Conservation (phyloP, 129 eudicot species). For the Chrysanthemum seticuspe region DNA sequence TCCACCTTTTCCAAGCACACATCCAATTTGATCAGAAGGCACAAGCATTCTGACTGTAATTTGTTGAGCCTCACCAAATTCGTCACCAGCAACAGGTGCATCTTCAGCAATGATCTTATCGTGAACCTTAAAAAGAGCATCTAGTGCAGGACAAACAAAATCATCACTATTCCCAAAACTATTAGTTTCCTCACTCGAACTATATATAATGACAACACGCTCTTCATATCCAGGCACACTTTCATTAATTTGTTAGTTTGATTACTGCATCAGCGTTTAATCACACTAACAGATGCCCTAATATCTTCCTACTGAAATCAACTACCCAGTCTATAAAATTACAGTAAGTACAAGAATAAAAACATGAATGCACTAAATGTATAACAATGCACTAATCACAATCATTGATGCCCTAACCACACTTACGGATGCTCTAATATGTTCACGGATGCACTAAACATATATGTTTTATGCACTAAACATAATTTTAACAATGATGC, state of each 20-base stretch:
- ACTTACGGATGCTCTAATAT: too few relatives aligned
- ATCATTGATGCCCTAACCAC: too few relatives aligned
- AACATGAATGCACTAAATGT: too few relatives aligned
- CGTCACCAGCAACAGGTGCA: slow-evolving; percentile 47
- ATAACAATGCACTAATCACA: too few relatives aligned
- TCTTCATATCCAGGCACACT: slow-evolving; percentile 82
- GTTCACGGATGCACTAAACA: too few relatives aligned
- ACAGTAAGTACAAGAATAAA: too few relatives aligned
- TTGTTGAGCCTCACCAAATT: slow-evolving; percentile 53
- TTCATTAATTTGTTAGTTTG: slow-evolving; percentile 73
- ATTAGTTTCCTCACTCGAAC: slow-evolving; percentile 73
- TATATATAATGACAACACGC: slow-evolving; percentile 75
- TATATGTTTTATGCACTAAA: too few relatives aligned
- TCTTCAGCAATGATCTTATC: slow-evolving; percentile 75
- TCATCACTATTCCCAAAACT: slow-evolving; percentile 52
- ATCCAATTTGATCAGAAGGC: slow-evolving; percentile 90
- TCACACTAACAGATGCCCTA: too few relatives aligned
- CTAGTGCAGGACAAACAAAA: slow-evolving; percentile 68
- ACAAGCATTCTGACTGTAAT: slow-evolving; percentile 75
- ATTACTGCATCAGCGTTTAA: too few relatives aligned
- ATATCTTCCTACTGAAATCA: too few relatives aligned
- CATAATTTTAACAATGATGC: too few relatives aligned
- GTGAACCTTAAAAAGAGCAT: slow-evolving; percentile 85
- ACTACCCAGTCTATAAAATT: too few relatives aligned
- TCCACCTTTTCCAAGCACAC: slow-evolving; percentile 94